A percentile compares a stretch with the other conserved stretches of the same genome.
phyloP scores from a whole-genome alignment of 2,329 filamentous ascomycete genomes.

The Neonectria punicea region DNA sequence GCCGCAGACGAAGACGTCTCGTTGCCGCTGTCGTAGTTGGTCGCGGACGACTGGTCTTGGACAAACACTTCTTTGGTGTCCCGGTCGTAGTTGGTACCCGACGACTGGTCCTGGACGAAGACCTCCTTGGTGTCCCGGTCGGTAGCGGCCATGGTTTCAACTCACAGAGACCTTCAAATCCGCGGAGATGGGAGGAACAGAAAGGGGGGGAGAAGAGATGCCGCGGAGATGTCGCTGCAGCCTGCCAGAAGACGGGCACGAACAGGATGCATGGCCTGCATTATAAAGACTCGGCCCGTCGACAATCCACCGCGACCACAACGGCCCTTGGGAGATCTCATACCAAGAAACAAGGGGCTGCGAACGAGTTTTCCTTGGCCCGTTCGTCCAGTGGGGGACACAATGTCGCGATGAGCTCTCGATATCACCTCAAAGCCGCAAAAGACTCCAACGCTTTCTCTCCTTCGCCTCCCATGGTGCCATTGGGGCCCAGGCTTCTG shows the following conservation, averaged over 20 bases:
- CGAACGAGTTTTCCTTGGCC: slow-evolving; percentile 16
- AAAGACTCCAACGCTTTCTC: slow-evolving; percentile 12
- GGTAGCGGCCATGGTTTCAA: slow-evolving; percentile 28
- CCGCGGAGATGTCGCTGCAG: slow-evolving; percentile 32
- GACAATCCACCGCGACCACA: neutral
- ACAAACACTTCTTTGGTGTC: slow-evolving; percentile 28
- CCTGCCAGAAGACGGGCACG: slow-evolving; percentile 2
- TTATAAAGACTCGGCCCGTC: slow-evolving; percentile 36
- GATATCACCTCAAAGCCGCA: slow-evolving; percentile 39
- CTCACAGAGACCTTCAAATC: neutral
- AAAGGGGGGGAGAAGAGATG: neutral
- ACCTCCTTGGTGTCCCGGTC: slow-evolving; percentile 29
- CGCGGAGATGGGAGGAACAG: slow-evolving; percentile 22
- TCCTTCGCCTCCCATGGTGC: slow-evolving; percentile 6
- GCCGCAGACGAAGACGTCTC: slow-evolving; percentile 35
- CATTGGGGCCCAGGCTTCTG: neutral
- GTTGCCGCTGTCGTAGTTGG: slow-evolving; percentile 36
- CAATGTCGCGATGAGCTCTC: slow-evolving; percentile 40
- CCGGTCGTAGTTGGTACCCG: slow-evolving; percentile 10
- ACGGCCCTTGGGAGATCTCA: neutral
- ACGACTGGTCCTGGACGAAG: slow-evolving; percentile 24
- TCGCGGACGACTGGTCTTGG: slow-evolving; percentile 21
- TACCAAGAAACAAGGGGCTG: neutral
- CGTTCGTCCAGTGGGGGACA: slow-evolving; percentile 7
- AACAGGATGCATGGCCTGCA: slow-evolving; percentile 29